phyloP scores from a whole-genome alignment of 2,329 filamentous ascomycete species.

The Rhinocladiella mackenziei region DNA sequence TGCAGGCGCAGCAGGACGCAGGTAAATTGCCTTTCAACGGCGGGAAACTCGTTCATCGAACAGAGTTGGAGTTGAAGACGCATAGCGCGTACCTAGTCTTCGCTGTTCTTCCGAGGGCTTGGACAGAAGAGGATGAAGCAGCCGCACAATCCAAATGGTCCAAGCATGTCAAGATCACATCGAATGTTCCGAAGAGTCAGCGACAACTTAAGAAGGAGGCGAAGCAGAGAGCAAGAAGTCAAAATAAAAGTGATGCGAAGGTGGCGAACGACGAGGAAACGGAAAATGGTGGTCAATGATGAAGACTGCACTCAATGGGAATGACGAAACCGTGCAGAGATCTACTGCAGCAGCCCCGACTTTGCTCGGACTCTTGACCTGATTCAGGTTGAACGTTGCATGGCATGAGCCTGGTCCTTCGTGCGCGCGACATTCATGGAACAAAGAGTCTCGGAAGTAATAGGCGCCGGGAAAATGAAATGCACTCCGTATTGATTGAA shows the following conservation, averaged over 20 bases:
- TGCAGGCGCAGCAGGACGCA: slow-evolving; percentile 27
- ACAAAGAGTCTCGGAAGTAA: too few relatives aligned
- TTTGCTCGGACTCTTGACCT: too few relatives aligned
- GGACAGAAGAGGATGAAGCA: slow-evolving; percentile 77
- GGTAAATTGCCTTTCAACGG: slow-evolving; percentile 63
- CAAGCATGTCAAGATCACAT: slow-evolving; percentile 17
- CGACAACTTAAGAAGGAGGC: slow-evolving; percentile 30
- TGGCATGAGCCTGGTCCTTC: too few relatives aligned
- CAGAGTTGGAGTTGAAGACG: slow-evolving; percentile 85
- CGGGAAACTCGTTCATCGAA: slow-evolving; percentile 72
- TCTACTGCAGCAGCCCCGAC: too few relatives aligned
- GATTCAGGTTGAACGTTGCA: too few relatives aligned
- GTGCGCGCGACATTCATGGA: too few relatives aligned
- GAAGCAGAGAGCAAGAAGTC: slow-evolving; percentile 22
- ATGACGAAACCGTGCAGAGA: too few relatives aligned
- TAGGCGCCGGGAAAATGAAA: too few relatives aligned
- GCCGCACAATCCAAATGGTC: slow-evolving; percentile 59
- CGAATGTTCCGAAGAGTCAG: slow-evolving; percentile 25
- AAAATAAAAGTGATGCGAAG: slow-evolving; percentile 7
- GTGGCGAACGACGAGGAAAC: not conserved
- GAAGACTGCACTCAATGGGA: too few relatives aligned
- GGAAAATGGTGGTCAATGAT: too few relatives aligned
- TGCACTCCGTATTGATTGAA: too few relatives aligned
- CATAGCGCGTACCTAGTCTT: slow-evolving; percentile 98
- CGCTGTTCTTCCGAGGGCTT: slow-evolving; percentile 79